phyloP scores from a whole-genome alignment of 1,284 basidiomycete species.

The Vanrija sp. region DNA sequence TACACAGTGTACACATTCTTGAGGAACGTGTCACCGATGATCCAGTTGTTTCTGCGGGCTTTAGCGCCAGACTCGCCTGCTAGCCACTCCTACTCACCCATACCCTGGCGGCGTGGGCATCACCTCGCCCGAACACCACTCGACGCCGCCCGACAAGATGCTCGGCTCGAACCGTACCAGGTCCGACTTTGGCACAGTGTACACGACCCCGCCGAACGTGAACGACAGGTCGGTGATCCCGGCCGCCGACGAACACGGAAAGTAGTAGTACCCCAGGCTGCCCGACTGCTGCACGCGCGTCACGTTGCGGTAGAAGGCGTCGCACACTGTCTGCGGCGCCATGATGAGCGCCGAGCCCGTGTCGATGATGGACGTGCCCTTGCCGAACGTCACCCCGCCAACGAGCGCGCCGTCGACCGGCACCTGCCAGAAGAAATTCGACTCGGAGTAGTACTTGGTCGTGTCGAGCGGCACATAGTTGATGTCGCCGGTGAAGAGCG shows the following conservation, averaged over 20 bases:
- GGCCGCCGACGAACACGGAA: too few species aligned
- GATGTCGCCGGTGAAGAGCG: conserved; percentile 67
- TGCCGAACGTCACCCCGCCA: too few species aligned
- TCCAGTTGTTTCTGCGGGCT: conserved; percentile 57
- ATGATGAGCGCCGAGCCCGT: conserved; percentile 83
- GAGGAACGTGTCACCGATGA: conserved; percentile 89
- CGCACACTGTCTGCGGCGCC: conserved; percentile 62
- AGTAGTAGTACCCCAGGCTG: too few species aligned
- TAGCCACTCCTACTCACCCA: too few species aligned
- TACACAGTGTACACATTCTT: conserved; percentile 57
- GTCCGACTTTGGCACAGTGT: neutral
- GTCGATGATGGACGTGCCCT: conserved; percentile 46
- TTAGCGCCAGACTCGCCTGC: too few species aligned
- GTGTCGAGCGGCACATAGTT: conserved; percentile 55
- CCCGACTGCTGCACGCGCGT: conserved; percentile 25
- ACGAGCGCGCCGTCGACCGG: neutral
- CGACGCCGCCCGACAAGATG: too few species aligned
- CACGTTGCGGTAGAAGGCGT: conserved; percentile 59
- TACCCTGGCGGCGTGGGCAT: too few species aligned
- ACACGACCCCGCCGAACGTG: neutral
- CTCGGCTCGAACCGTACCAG: neutral
- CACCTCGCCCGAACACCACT: too few species aligned
- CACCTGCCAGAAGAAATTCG: neutral
- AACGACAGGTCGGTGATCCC: neutral
- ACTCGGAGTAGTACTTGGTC: neutral